Evolutionary conservation across 805 yeast species (phyloP), one percentile per base, ranked within the genome.

Genomic region (Maudiozyma serrabonitensis): DNA sequence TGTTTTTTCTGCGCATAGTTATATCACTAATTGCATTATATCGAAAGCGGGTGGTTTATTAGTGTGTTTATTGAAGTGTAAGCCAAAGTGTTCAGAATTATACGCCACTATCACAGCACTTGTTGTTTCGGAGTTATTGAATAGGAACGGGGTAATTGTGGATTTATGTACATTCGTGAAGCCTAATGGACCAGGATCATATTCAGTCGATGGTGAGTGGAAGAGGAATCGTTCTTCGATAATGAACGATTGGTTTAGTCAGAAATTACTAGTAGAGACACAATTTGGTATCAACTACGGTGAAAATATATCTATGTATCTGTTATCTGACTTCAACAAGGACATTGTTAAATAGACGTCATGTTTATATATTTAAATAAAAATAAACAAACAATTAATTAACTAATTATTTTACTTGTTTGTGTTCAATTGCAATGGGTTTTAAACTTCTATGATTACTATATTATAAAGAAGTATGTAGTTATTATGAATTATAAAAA

Each of bases 151-250:
- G 54, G 69, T 93, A 50, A 76, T 87, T 9, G 71, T 89, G 19
- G 97, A 95, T 64, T 76, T 91, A 41, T 84, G 93, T 37, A 84
- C 88, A 0, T 93, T 91, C 67, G 79, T 86, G 42, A 78, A 77
- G 46, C 34, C 43, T 4, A 34, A 4, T 75, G 74, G 48, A 3
- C 16, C 16, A 5, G 31, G 35, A 13, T 78, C 82, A n/a, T n/a
- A 5, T 4, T 6, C 18, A 18, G 21, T n/a, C 11, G 15, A 13
- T 8, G 25, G 31, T 67, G 95, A 55, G 64, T 89, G 52, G 88
- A 79, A 82, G 40, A 82, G 82, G 54, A 95, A 88, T 68, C 73
- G 98, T 49, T 82, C 84, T 2, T 74, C 78, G 47, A 75, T 87
- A 19, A 71, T 90, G 53, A 65, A 70, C 38, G 61, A 64, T 25